Base-by-base conservation (phyloP, 2,329 filamentous ascomycete genomes). In the Colletotrichum shisoi region DNA sequence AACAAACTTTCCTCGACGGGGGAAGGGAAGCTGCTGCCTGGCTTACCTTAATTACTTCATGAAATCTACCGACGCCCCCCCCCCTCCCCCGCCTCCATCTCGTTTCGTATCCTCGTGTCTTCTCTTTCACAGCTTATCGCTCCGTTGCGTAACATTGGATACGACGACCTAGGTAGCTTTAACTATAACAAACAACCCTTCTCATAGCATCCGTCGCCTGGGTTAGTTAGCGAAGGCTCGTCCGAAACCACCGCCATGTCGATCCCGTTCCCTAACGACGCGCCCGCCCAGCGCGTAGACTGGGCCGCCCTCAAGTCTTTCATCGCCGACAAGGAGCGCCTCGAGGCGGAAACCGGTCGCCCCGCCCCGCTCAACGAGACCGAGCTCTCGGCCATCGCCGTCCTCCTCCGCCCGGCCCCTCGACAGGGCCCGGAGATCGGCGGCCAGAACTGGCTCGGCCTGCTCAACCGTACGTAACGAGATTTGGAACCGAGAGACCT, bases 341-440 rank as follows among this genome's bases (percentile, higher is more conserved):
- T 72, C 49, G 78, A 81, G 71, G 70, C 63, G 11, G 42, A 70
- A 7, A 68, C 74, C 42, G 74, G 73, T 7, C 40, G 69, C 15
- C 78, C 80, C 0, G 75, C 78, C 1, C 76, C 77, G 0, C 71
- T 85, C 37, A 77, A 77, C 0, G 73, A 74, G 4, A 69, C 72
- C 4, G 78, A 85, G 71, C 72, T 75, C 11, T 72, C 75, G 45
- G 79, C 82, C 17, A 72, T 87, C 31, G 73, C 76, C 0, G 73
- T 77, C 5, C 75, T 86, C 52, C 74, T 80, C 59, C 69, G 72
- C 2, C 72, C 68, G 24, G 57, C 66, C 15, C 57, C 59, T 40
- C 62, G 51, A 8, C 19, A 67, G 2, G 75, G 75, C 27, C 73
- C 72, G 3, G 71, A 73, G 5, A 0, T 77, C 9, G 74, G 68